phyloP scores from a whole-genome alignment of 805 yeast genomes.

The Candida yuanshanica region DNA sequence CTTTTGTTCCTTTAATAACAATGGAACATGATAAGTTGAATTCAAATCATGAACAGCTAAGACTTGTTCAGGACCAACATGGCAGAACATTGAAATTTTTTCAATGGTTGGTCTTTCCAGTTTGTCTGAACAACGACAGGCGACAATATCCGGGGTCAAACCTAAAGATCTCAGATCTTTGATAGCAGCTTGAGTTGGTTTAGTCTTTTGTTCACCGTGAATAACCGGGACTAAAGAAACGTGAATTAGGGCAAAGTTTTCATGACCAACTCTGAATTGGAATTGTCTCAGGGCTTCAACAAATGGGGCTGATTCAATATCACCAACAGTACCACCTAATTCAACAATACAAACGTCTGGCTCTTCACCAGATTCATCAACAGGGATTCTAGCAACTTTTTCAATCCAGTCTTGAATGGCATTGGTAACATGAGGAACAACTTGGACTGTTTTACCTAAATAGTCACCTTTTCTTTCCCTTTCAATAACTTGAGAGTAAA shows the following conservation, averaged over 20 bases:
- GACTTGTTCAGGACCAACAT: constrained; percentile 97
- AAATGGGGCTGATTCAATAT: constrained; percentile 96
- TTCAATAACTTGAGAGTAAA: constrained; percentile 89
- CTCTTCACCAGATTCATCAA: constrained; percentile 76
- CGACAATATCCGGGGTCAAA: constrained; percentile 92
- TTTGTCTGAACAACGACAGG: constrained; percentile 89
- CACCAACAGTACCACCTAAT: constrained; percentile 99
- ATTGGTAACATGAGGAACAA: constrained; percentile 95
- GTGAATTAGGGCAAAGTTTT: constrained; percentile 91
- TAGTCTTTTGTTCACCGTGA: constrained; percentile 98
- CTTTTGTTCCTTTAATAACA: constrained; percentile 81
- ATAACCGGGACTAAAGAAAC: constrained; percentile 97
- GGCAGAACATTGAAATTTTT: constrained; percentile 98
- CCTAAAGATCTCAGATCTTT: constrained; percentile 95
- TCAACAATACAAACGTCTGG: constrained; percentile 98
- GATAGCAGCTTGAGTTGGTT: constrained; percentile 99
- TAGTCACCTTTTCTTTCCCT: constrained; percentile 96
- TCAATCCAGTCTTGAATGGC: constrained; percentile 99
- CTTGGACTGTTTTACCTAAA: constrained; percentile 98
- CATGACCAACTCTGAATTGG: constrained; percentile 93
- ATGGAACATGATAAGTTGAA: constrained; percentile 96
- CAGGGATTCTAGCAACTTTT: constrained; percentile 85
- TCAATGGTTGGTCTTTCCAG: constrained; percentile 83
- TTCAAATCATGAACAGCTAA: constrained; percentile 94
- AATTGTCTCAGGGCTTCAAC: constrained; percentile 98